Conservation (phyloP, 192 early-diverging fungal species). For the Haplosporangium gracile region DNA sequence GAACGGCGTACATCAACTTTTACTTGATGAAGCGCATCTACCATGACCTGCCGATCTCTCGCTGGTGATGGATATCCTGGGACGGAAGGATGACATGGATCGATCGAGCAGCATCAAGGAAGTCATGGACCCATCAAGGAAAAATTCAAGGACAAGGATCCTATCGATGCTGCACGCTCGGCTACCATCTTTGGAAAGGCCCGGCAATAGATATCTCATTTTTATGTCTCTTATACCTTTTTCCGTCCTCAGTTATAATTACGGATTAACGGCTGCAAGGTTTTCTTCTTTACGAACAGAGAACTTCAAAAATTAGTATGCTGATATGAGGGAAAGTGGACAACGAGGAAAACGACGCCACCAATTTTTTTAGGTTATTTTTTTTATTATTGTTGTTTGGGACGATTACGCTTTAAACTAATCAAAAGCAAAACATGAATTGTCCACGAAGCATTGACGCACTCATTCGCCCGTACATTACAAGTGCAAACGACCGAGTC, state of each 20-base stretch:
- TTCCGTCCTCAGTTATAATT: background rate
- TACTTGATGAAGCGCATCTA: constrained; percentile 91
- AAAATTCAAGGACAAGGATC: constrained; percentile 73
- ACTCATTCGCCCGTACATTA: too few species aligned
- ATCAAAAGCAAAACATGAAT: too few species aligned
- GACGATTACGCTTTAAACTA: too few species aligned
- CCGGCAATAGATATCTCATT: constrained; percentile 50
- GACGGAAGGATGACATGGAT: constrained; percentile 93
- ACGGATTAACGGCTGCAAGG: too few species aligned
- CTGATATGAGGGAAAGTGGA: too few species aligned
- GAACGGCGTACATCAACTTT: constrained; percentile 91
- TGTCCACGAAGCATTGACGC: too few species aligned
- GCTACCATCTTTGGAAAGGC: constrained; percentile 71
- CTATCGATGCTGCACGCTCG: constrained; percentile 53
- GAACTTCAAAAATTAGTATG: too few species aligned
- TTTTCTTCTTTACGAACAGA: too few species aligned
- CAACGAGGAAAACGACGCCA: too few species aligned
- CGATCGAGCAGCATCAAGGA: constrained; percentile 85
- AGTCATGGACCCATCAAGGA: constrained; percentile 86
- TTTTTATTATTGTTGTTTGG: too few species aligned
- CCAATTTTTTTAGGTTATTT: too few species aligned
- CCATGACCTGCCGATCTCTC: constrained; percentile 90
- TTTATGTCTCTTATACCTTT: background rate
- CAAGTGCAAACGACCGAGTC: too few species aligned
- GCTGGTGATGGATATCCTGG: constrained; percentile 91